Base-by-base conservation (phyloP, 2,329 filamentous ascomycete species). In the Neofusicoccum laricinum region DNA sequence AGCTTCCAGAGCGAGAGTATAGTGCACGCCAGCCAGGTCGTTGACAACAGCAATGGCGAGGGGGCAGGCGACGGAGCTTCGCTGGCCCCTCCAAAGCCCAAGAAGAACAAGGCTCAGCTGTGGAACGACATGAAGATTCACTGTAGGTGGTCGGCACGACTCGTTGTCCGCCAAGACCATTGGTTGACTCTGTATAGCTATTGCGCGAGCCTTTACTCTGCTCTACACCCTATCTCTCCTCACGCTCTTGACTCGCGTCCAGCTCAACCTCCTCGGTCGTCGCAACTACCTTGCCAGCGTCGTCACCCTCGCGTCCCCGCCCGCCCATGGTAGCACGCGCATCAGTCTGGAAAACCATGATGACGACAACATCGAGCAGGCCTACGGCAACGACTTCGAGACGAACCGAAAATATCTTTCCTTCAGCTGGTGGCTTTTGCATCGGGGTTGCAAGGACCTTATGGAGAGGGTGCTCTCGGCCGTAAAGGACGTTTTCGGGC, bases 91-190 rank as follows among this genome's bases (percentile, higher is more conserved):
- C 67, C 82, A 71, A 74, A 82, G 41, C 84, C 84, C 66, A 91
- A 88, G 76, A 93, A 90, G 80, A 92, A 88, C 66, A 98, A 98
- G 84, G 87, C 91, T 57, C 93, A 98, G 80, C 82, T 99, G 49
- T 99, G 95, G 95, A 93, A 96, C 76, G 94, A 99, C 74, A 86
- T 99, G 77, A 97, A 96, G 73, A 97, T 98, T 70, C 93, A 90
- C 79, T 93, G 93, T 96, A 80, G 75, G 90, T 82, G 11, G 32
- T 45, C 19, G 63, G 25, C 38, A 17, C 32, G 30, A 32, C 25
- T 36, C 55, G 25, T 4, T 36, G 25, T 4, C 25, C 17, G 21
- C 40, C 50, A 51, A 34, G 30, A n/a, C 21, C 25, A 15, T 21
- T 12, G 15, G 32, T 36, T 61, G 30, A 64, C 51, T 5, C 15